Evolutionary conservation across 495 filamentous ascomycete genomes (phyloP).

Genomic region (Penicillium cosmopolitanum): DNA sequence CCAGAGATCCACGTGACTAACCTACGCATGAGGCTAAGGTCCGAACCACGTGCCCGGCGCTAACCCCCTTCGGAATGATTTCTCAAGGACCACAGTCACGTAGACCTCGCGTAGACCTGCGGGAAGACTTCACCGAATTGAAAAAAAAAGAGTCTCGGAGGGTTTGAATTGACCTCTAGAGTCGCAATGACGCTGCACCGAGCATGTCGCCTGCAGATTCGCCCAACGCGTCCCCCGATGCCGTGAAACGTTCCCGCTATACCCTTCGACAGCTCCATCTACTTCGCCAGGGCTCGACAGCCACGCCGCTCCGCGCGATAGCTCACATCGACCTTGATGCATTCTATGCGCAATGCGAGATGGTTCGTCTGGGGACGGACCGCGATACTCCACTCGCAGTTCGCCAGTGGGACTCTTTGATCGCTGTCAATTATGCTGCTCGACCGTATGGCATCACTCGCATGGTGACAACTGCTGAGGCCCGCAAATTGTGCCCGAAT

Average conservation of each 20-base stretch:
- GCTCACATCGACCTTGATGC: slow-evolving; percentile 96
- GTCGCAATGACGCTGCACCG: slow-evolving; percentile 27
- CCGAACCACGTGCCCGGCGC: slow-evolving; percentile 21
- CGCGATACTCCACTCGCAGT: slow-evolving; percentile 85
- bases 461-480: slow-evolving; percentile 75
- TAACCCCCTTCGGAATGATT: slow-evolving; percentile 19
- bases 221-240: slow-evolving; percentile 37
- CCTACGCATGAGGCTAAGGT: slow-evolving; percentile 14
- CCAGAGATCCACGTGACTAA: slow-evolving; percentile 3
- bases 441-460: slow-evolving; percentile 76
- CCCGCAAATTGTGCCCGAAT: slow-evolving; percentile 84
- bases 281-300: slow-evolving; percentile 68
- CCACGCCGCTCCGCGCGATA: slow-evolving; percentile 81
- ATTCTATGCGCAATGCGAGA: slow-evolving; percentile 97
- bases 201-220: slow-evolving; percentile 32
- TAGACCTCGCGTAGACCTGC: not conserved
- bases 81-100: slow-evolving; percentile 15
- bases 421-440: slow-evolving; percentile 95
- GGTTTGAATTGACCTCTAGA: not conserved
- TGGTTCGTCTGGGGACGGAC: slow-evolving; percentile 75
- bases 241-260: slow-evolving; percentile 66
- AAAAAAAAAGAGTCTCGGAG: not conserved
- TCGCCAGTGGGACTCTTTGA: slow-evolving; percentile 79
- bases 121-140: not conserved
- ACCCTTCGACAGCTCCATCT: slow-evolving; percentile 82